These are phyloP conservation scores for Coccomyxa sp. DNA, from an alignment of 139 green algal genomes.

Conservation along the genomic window DNA sequence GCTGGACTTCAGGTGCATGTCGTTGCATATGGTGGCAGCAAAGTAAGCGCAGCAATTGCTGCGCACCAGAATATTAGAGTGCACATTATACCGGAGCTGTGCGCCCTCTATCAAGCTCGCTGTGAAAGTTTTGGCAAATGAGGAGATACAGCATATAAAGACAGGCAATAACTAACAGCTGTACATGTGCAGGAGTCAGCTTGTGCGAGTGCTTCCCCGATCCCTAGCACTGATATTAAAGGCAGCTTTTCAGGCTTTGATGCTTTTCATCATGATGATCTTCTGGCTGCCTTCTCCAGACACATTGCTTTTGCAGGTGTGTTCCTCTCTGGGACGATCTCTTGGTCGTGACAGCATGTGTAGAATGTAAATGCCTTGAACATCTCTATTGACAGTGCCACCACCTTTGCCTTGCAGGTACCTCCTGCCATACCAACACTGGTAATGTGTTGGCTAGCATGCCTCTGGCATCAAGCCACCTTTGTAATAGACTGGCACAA, in stretches of 20 bases:
- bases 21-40: conserved; percentile 26
- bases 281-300: conserved; percentile 39
- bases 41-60: not conserved
- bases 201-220: not conserved
- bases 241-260: conserved; percentile 48
- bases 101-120: not conserved
- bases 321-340: not conserved
- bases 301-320: conserved; percentile 72
- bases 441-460: conserved; percentile 61
- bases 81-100: conserved; percentile 18
- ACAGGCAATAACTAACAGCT: not conserved
- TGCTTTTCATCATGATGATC: conserved; percentile 60
- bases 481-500: conserved; percentile 98
- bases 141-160: not conserved
- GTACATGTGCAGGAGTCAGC: not conserved
- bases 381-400: not conserved
- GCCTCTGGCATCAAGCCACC: conserved; percentile 42
- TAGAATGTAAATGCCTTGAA: not conserved
- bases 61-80: conserved; percentile 1
- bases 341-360: not conserved
- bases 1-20: conserved; percentile 38
- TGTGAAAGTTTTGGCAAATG: not conserved
- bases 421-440: conserved; percentile 89
- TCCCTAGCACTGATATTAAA: conserved; percentile 43
- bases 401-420: conserved; percentile 51